Base-by-base conservation (phyloP, 495 filamentous ascomycete species). In the Extremus antarcticus region DNA sequence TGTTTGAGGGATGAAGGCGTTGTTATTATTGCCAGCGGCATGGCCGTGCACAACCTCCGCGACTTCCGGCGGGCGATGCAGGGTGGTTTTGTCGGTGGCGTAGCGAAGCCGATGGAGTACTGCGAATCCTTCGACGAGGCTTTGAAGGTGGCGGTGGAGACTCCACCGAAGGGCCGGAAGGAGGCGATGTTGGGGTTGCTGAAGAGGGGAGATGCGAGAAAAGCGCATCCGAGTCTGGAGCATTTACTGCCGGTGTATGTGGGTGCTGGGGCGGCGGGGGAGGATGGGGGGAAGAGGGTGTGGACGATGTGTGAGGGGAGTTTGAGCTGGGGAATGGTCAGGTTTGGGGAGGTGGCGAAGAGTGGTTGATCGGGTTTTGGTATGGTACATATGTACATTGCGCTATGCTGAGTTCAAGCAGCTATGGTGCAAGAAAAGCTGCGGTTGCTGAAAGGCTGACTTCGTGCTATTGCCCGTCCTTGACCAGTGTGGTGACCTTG, bases 191-290 rank as follows among this genome's bases (percentile, higher is more conserved):
- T 67, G 20, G 75, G 70, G 19, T 64, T 88, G 59, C 49, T 84
- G 55, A 76, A 77, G 65, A 67, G 86, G 43, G 68, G 70, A 2
- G 86, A 90, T 75, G 85, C 86, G 1, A 79, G 78, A 45, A 74
- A 83, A 66, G 86, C 89, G 23, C 89, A 94, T 71, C 89, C 88
- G 43, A 78, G 68, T 47, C 80, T 90, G 63, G 87, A 94, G 39
- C 89, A 95, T 70, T 62, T 94, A 49, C 75, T 91, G 68, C 89
- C 89, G 0, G 74, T 91, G 20, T 79, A 86, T 67, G 74, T 95
- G 60, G 82, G 78, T 2, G 61, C 63, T 16, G 65, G 65, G n/a
- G 65, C 65, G 24, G 63, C 65, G 8, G 61, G 57, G 1, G 16
- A n/a, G 7, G 61, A 64, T 53, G 15, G 3, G 45, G 63, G 63